These are phyloP conservation scores for Acer negundo DNA, from an alignment of 345 rosid species.

Conservation along the genomic window DNA sequence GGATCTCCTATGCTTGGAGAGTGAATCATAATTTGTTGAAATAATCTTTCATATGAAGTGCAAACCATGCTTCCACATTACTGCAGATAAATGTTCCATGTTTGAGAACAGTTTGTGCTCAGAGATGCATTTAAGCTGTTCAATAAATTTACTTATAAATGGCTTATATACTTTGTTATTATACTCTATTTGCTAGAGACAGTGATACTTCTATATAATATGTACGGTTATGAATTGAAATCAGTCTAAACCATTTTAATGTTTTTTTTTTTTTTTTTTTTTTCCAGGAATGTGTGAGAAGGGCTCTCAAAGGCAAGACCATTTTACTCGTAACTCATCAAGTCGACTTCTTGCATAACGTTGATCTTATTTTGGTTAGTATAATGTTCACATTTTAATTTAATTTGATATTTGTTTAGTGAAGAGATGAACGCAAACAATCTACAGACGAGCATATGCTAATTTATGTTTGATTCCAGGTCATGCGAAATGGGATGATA, in stretches of 20 bases:
- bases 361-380: conserved; percentile 75
- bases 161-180: not conserved
- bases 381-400: not conserved
- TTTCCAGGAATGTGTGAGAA: conserved; percentile 82
- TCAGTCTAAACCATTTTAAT: conserved; percentile 16
- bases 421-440: not conserved
- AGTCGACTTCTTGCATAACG: conserved; percentile 92
- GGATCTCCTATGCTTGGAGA: not conserved
- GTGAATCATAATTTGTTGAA: not conserved
- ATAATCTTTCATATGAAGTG: not conserved
- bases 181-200: not conserved
- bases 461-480: conserved; percentile 41
- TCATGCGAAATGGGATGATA: conserved; percentile 87
- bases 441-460: not conserved
- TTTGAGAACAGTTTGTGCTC: not conserved
- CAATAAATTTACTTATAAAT: not conserved
- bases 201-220: conserved; percentile 1
- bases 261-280: conserved; percentile 18
- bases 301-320: conserved; percentile 83
- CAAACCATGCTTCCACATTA: conserved; percentile 3
- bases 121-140: not conserved
- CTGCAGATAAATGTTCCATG: not conserved
- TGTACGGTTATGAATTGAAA: not conserved
- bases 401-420: not conserved
- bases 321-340: conserved; percentile 90